These are phyloP conservation scores for Hypholoma fasciculare DNA, from an alignment of 768 basidiomycete genomes.

Conservation along the genomic window DNA sequence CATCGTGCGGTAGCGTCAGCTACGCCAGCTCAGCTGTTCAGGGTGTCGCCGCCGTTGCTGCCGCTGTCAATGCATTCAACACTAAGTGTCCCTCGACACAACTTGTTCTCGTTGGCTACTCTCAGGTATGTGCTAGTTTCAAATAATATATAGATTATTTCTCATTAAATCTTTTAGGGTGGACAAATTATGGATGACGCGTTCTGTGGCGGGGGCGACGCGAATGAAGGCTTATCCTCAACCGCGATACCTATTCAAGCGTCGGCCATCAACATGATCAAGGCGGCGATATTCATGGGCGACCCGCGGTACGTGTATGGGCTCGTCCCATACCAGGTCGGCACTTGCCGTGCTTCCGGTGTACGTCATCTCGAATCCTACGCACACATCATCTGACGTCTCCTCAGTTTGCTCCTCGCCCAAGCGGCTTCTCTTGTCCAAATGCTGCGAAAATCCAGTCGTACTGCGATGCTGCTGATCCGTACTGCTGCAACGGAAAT, in stretches of 20 bases:
- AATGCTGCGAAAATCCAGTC: conserved; percentile 27
- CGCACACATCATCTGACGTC: not conserved
- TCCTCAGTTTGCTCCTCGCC: conserved; percentile 30
- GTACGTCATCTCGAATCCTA: conserved; percentile 16
- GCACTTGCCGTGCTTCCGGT: conserved; percentile 29
- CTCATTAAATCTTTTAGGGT: conserved; percentile 17
- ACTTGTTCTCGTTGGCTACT: conserved; percentile 33
- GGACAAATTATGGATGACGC: conserved; percentile 35
- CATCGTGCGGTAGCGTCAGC: conserved; percentile 29
- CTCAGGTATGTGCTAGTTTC: conserved; percentile 19
- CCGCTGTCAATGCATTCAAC: conserved; percentile 31
- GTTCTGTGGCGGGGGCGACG: conserved; percentile 33
- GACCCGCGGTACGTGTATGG: conserved; percentile 32
- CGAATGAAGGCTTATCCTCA: conserved; percentile 26
- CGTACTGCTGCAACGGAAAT: conserved; percentile 34
- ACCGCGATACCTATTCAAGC: conserved; percentile 31
- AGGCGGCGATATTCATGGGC: conserved; percentile 34
- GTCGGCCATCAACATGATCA: conserved; percentile 28
- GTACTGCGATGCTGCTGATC: conserved; percentile 33
- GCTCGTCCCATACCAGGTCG: conserved; percentile 30
- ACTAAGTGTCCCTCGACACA: conserved; percentile 27
- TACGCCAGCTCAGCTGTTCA: conserved; percentile 30
- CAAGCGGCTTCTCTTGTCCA: conserved; percentile 31
- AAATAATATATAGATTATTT: not conserved
- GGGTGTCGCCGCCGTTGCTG: conserved; percentile 29